Base-by-base conservation (phyloP, 2,329 filamentous ascomycete genomes). In the Diaporthe destruens region DNA sequence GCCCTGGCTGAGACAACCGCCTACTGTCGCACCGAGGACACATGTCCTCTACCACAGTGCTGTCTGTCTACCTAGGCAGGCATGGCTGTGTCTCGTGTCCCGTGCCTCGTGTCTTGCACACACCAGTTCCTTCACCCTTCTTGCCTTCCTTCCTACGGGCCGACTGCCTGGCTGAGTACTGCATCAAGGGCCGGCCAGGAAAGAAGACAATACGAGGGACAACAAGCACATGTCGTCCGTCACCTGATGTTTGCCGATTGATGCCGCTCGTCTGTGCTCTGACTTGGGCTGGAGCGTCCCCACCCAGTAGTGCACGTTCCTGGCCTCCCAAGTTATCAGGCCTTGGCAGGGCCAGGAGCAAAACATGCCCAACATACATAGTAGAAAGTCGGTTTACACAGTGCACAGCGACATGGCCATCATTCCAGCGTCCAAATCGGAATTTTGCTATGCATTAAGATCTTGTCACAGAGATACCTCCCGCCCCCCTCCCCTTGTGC, bases 1-100 rank as follows among this genome's bases (percentile, higher is more conserved):
- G 59, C 25, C 57, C 57, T n/a, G 57, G 57, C 59, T 63, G 59
- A 63, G 59, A 63, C 59, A 63, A 49, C 59, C 59, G 42, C 25
- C 59, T 63, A 16, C 20, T 16, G 20, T 57, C n/a, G 32, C 55
- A 57, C 47, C 59, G 20, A 49, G 59, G 59, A 63, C 59, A 63
- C 25, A 34, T 63, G 59, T 49, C 42, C 59, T 63, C 59, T 34
- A 44, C 29, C 29, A 29, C 29, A 29, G 29, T 29, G 5, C 42
- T 44, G 42, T 44, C 34, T 36, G 7, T 3, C 4, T 34, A 34
- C 4, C 9, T 36, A 36, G 34, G 39, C 16, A n/a, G n/a, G 4
- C 36, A 59, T 29, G 6, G 59, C 42, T 39, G 36, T 49, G 59
- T 63, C 59, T 63, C 18, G 42, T 56, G 20, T 57, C 44, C 44